Percentiles rank a stretch among this genome's conserved stretches.
phyloP scores from a whole-genome alignment of 768 basidiomycete genomes.

The Lactarius vividus region DNA sequence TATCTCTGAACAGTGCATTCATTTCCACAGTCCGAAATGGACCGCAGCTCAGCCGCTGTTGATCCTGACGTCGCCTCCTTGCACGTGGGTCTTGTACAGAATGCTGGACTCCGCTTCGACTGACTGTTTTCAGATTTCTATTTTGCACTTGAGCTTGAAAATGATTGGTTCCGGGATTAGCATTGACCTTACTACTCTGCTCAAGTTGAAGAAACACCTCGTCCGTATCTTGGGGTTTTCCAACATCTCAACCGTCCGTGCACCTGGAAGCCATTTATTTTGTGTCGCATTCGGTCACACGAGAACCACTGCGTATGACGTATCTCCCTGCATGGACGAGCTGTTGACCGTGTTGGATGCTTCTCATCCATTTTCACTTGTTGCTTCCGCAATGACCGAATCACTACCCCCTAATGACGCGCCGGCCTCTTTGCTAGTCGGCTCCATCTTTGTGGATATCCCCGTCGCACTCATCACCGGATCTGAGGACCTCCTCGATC shows the following conservation, averaged over 20 bases:
- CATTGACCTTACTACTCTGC: constrained; percentile 49
- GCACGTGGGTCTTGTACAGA: constrained; percentile 38
- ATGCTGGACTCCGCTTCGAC: neutral
- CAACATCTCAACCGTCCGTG: constrained; percentile 46
- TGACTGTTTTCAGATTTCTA: constrained; percentile 44
- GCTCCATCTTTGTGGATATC: constrained; percentile 62
- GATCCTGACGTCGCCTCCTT: constrained; percentile 51
- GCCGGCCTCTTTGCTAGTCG: constrained; percentile 49
- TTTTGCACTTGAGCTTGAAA: constrained; percentile 56
- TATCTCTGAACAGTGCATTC: neutral
- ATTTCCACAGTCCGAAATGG: constrained; percentile 37
- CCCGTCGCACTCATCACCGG: constrained; percentile 50
- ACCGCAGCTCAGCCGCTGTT: constrained; percentile 25
- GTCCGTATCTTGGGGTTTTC: constrained; percentile 55
- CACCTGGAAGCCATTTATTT: constrained; percentile 48
- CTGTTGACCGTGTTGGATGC: constrained; percentile 61
- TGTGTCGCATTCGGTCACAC: constrained; percentile 54
- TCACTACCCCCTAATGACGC: constrained; percentile 42
- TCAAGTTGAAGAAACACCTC: constrained; percentile 56
- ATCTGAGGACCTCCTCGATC: constrained; percentile 41
- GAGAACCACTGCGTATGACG: constrained; percentile 39
- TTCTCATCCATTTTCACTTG: constrained; percentile 45
- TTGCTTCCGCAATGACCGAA: constrained; percentile 46
- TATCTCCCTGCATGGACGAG: constrained; percentile 57
- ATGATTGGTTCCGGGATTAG: constrained; percentile 65